These are phyloP conservation scores for Grigorovia humatica DNA, from an alignment of 805 yeast species.

Conservation along the genomic window DNA sequence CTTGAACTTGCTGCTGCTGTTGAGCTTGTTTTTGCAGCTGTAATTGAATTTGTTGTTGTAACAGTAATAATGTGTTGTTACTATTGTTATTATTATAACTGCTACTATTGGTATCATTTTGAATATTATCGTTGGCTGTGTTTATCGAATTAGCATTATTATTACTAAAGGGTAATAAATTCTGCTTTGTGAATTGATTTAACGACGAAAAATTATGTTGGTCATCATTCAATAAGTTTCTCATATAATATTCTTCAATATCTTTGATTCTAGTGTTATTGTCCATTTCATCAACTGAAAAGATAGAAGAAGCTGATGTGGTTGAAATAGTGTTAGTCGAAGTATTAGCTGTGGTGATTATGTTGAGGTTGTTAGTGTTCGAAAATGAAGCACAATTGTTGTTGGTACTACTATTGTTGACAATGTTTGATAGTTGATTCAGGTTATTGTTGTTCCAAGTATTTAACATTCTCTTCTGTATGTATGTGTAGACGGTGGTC, in stretches of 20 bases:
- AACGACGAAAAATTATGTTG: not conserved
- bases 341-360: not conserved
- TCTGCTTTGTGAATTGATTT: not conserved
- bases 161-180: not conserved
- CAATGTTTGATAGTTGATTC: not conserved
- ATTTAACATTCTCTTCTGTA: not conserved
- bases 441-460: not conserved
- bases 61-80: not conserved
- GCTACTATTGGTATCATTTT: not conserved
- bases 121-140: not conserved
- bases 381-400: not conserved
- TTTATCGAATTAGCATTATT: constrained; percentile 4
- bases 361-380: not conserved
- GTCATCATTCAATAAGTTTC: constrained; percentile 21
- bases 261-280: constrained; percentile 21
- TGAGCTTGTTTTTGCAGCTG: not conserved
- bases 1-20: not conserved
- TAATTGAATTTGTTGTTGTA: not conserved
- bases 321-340: not conserved
- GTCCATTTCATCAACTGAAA: constrained; percentile 17
- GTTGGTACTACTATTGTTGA: not conserved
- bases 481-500: not conserved
- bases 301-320: constrained; percentile 11
- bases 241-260: constrained; percentile 27
- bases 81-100: too few relatives aligned